Evolutionary conservation across 345 rosid species (phyloP), one percentile per base, ranked within the genome.

Genomic region (Eucalyptus tenuipes): DNA sequence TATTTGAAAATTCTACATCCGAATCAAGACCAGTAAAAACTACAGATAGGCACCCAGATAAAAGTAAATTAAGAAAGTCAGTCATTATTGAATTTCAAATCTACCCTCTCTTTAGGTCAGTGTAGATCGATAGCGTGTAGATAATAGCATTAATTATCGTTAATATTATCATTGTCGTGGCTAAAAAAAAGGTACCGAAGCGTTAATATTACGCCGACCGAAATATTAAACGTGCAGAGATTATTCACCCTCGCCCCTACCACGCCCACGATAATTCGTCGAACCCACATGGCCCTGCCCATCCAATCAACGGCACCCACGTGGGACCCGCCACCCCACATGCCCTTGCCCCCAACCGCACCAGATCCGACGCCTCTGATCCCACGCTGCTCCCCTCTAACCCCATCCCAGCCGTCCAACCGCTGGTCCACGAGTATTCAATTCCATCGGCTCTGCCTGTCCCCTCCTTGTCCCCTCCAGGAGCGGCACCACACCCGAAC

Each of bases 391-490:
- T 85, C 84, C 44, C 84, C 47, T 40, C 8, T 50, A 7, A 71
- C 40, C 79, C 20, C 45, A 90, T 93, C 90, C 64, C 48, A 37
- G 29, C 95, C 92, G 91, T 92, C 84, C 64, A 82, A n/a, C 31
- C 31, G 88, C 88, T 27, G 90, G 89, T 87, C 94, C 95, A 88
- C 89, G 40, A 86, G 81, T 55, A 33, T 89, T 92, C 90, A 92
- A 90, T 88, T 52, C 87, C 90, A 14, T 87, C 44, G 92, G 90
- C 88, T 86, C 85, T 89, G 88, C 25, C 49, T 95, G 96, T 95
- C 93, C 89, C 93, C 29, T n/a, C 90, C 10, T 47, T 94, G 97
- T 91, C 92, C 90, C 94, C 93, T 87, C 61, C 47, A 17, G 29
- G 4, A 2, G n/a, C 25, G n/a, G 86, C 93, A 91, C 88, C 93